Evolutionary conservation across 495 filamentous ascomycete species (phyloP), one percentile per base, ranked within the genome.

Genomic region (Parmelia sp.): DNA sequence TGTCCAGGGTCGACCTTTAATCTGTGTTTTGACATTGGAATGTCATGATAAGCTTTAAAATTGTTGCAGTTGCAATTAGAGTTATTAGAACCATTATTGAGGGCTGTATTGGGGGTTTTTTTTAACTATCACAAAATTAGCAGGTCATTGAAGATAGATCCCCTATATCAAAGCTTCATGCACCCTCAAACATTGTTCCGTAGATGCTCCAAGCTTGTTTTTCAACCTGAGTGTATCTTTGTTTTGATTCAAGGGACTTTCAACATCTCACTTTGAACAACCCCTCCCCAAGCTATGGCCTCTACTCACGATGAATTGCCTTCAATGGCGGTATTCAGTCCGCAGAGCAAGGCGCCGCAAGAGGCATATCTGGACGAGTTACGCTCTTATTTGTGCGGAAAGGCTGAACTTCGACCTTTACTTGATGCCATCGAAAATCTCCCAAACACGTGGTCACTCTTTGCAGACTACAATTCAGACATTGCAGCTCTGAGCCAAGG

Each of bases 401-500:
- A 59, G 19, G 42, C 39, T 61, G 56, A 65, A 27, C 63, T 65
- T 55, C 47, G 39, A 29, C 63, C 63, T 55, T 55, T 65, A n/a
- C 39, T 61, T 37, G 57, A 65, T 4, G 57, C 37, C 57, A 65
- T 61, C n/a, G 42, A 39, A 37, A 14, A 51, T 31, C 45, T 65
- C 15, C 58, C 63, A n/a, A 42, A 60, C 3, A 31, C 49, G 12
- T 69, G 68, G 68, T n/a, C 55, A 17, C 15, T 65, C n/a, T 40
- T 69, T 39, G 61, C 66, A 0, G 14, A 61, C 15, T 1, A 60
- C 10, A 61, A 65, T 37, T 15, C 27, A 0, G 58, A 44, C 23
- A 61, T 69, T 47, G 68, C 65, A 19, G 61, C 23, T 27, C 29
- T 68, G 62, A 35, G n/a, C 19, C 66, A 68, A 49, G 68, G 68